These are phyloP conservation scores for Coriaria nepalensis DNA, from an alignment of 306 rosid species.

Conservation along the genomic window DNA sequence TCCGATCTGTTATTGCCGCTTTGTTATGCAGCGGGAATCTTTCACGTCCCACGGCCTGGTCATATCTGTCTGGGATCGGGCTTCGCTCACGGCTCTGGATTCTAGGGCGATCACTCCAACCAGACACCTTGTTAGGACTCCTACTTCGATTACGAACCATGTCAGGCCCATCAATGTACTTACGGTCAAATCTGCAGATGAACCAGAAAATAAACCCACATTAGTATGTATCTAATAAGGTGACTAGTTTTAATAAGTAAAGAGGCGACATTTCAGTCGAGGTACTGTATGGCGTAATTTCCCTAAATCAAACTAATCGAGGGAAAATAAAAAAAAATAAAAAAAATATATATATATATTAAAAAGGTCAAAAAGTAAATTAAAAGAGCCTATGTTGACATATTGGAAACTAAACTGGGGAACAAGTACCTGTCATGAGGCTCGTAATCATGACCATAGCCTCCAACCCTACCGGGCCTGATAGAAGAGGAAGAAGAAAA, in stretches of 20 bases:
- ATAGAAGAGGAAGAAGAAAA: constrained; percentile 7
- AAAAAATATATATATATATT: too few relatives aligned
- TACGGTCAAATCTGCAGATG: too few relatives aligned
- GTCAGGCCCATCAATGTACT: constrained; percentile 3
- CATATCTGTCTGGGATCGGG: constrained; percentile 38
- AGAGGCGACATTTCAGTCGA: neutral
- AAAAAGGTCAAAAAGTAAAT: too few relatives aligned
- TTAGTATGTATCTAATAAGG: too few relatives aligned
- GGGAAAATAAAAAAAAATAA: too few relatives aligned
- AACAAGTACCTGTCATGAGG: constrained; percentile 44
- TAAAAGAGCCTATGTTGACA: neutral
- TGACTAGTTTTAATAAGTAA: too few relatives aligned
- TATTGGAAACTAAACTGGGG: neutral
- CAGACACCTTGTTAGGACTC: constrained; percentile 20
- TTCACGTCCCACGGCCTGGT: constrained; percentile 21
- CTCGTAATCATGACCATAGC: constrained; percentile 43
- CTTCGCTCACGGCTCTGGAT: constrained; percentile 42
- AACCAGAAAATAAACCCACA: too few relatives aligned
- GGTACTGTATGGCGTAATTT: neutral
- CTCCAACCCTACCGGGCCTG: constrained; percentile 35
- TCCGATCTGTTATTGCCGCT: constrained; percentile 23
- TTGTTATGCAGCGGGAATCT: constrained; percentile 26
- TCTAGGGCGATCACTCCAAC: too few relatives aligned
- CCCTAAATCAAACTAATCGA: too few relatives aligned
- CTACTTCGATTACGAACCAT: constrained; percentile 27